A percentile compares a stretch with the other conserved stretches of the same genome.
These are phyloP conservation scores for Suhomyces ambrosiae DNA, from an alignment of 1,139 yeast species.

Conservation along the genomic window DNA sequence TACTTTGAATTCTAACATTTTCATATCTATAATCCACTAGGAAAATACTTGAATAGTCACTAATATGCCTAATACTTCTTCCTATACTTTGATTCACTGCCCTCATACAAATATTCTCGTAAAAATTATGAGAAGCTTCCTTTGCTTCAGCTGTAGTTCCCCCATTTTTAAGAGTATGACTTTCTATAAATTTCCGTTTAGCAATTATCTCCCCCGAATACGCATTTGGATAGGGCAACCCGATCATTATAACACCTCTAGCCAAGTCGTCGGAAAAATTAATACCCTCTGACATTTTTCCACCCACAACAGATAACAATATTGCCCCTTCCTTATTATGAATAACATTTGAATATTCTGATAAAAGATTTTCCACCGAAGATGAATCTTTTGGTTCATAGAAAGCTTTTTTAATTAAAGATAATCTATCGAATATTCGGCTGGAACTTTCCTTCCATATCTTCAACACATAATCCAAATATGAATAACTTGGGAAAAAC, in stretches of 20 bases:
- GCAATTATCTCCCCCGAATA: constrained; percentile 83
- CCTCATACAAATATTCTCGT: constrained; percentile 88
- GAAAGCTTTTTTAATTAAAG: constrained; percentile 47
- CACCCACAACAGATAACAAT: constrained; percentile 87
- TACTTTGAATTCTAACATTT: constrained; percentile 50
- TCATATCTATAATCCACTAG: constrained; percentile 69
- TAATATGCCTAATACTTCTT: constrained; percentile 81
- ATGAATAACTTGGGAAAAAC: constrained; percentile 85
- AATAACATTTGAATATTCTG: constrained; percentile 49
- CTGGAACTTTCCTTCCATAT: constrained; percentile 49
- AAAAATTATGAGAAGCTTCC: constrained; percentile 58
- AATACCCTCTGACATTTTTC: constrained; percentile 92
- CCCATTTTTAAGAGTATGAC: constrained; percentile 40
- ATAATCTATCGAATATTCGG: constrained; percentile 35
- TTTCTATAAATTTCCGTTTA: constrained; percentile 65
- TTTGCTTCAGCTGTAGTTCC: constrained; percentile 43
- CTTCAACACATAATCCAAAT: constrained; percentile 52
- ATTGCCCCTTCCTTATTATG: constrained; percentile 55
- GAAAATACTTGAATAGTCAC: constrained; percentile 77
- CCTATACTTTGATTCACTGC: constrained; percentile 94
- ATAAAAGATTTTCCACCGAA: constrained; percentile 48
- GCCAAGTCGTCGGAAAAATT: constrained; percentile 87
- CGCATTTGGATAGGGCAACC: constrained; percentile 88
- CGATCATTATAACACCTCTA: constrained; percentile 84
- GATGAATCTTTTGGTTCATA: constrained; percentile 54